phyloP scores from a whole-genome alignment of 164 flowering plant species.

The Nymphaea colorata region DNA sequence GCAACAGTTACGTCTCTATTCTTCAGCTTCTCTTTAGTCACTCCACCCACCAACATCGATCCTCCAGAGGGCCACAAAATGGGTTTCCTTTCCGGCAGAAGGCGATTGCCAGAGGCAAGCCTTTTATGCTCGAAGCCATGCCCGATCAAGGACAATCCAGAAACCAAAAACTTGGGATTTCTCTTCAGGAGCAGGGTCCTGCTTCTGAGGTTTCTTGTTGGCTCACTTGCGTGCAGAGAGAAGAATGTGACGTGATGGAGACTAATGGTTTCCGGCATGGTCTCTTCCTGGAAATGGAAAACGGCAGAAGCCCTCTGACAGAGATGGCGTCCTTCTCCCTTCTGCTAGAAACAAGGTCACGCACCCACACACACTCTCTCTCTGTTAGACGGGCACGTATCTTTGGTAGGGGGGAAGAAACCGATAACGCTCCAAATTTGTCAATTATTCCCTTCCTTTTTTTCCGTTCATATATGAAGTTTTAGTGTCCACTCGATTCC shows the following conservation, averaged over 20 bases:
- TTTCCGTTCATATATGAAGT: too few relatives aligned
- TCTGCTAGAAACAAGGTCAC: background rate
- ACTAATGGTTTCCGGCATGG: background rate
- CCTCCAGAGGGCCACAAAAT: background rate
- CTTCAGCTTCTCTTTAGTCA: background rate
- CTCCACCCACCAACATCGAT: background rate
- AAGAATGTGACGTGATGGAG: background rate
- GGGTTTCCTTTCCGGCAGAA: background rate
- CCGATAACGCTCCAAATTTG: background rate
- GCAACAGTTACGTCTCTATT: conserved; percentile 13
- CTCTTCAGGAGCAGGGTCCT: background rate
- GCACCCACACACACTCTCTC: background rate
- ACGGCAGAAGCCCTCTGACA: background rate
- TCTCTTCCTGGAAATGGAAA: background rate
- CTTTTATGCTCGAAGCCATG: too few relatives aligned
- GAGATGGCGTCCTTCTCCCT: background rate
- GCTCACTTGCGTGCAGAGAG: background rate
- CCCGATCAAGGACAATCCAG: background rate
- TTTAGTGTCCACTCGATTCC: too few relatives aligned
- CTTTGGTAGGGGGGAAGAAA: background rate
- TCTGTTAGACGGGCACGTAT: background rate
- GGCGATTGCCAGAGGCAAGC: background rate
- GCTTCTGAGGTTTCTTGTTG: background rate
- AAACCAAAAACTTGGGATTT: background rate
- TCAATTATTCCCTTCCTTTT: too few relatives aligned